Evolutionary conservation across 257 asterid species (phyloP), one percentile per base, ranked within the genome.

Genomic region (Forsythia suspensa): DNA sequence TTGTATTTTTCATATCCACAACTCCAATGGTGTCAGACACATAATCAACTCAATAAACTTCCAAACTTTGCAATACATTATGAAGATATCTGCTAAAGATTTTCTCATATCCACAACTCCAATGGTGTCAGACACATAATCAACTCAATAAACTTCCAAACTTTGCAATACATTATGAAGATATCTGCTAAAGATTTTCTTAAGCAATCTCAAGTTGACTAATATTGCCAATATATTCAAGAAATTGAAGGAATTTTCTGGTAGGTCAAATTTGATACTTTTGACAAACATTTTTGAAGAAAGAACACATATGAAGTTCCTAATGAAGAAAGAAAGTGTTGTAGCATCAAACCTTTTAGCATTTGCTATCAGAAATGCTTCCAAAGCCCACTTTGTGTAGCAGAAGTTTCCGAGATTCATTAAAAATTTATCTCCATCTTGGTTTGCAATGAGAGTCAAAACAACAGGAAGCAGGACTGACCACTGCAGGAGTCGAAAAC

Each of bases 331-430:
- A 15, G n/a, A 13, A 63, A 63, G 70, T 61, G 37, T 24, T 24
- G 13, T 29, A 63, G 40, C 15, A 63, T 63, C 51, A 8, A 55
- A 90, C 94, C 92, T 86, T 77, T 86, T 84, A 9, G 94, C 94
- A 34, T 90, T 90, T n/a, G 91, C 85, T 48, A 90, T 74, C 36
- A 90, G 77, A 76, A 90, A 90, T 7, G 89, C 90, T 80, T 90
- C 94, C 71, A 90, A 72, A 71, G 94, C 94, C 94, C 94, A 90
- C 80, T 88, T 90, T 13, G 94, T 90, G 85, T 86, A 90, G 88
- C 92, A 88, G 73, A 77, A 86, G 73, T 86, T 77, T 75, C 80
- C 94, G n/a, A 90, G 9, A 70, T 44, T 83, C 4, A 72, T 72
- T 1, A 84, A 66, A 21, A 83, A 80, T 0, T 80, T 40, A 4